Conservation (phyloP, 352 stramenopile genomes). For the Pythium folliculosum region DNA sequence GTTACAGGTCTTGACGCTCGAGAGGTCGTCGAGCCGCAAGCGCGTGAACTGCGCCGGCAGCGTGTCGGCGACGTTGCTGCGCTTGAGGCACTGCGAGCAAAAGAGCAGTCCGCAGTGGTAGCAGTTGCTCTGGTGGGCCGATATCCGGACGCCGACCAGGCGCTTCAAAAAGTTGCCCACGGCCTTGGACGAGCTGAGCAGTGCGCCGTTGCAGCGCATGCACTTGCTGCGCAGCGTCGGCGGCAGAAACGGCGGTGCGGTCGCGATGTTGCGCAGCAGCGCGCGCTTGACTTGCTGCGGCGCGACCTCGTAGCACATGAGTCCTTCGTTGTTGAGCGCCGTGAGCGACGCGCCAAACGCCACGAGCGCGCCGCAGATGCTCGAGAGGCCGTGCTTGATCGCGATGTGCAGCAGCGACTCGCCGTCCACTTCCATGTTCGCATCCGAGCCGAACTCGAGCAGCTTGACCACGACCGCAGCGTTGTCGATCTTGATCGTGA, state of each 20-base stretch:
- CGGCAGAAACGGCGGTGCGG: constrained; percentile 47
- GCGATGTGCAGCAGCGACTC: constrained; percentile 67
- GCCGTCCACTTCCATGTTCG: constrained; percentile 65
- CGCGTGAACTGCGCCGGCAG: constrained; percentile 51
- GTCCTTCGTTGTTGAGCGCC: constrained; percentile 61
- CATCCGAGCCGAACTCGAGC: constrained; percentile 55
- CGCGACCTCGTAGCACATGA: constrained; percentile 84
- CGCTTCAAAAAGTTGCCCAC: constrained; percentile 64
- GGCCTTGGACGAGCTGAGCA: constrained; percentile 50
- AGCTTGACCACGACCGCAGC: constrained; percentile 63
- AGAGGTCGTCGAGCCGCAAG: constrained; percentile 51
- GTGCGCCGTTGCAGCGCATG: constrained; percentile 66
- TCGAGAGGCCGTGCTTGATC: constrained; percentile 47
- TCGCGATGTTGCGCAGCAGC: constrained; percentile 69
- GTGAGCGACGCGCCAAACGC: constrained; percentile 63
- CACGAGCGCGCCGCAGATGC: constrained; percentile 59
- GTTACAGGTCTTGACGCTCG: constrained; percentile 62
- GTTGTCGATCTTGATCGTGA: constrained; percentile 80
- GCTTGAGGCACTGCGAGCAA: constrained; percentile 59
- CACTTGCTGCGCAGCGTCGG: constrained; percentile 61
- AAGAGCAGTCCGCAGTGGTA: constrained; percentile 85
- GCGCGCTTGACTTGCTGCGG: constrained; percentile 58
- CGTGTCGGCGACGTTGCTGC: constrained; percentile 45
- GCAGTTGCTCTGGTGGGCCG: constrained; percentile 67
- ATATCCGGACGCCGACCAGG: constrained; percentile 44